Percentiles rank a stretch among this genome's conserved stretches.
Evolutionary conservation across 768 basidiomycete genomes (phyloP).

Genomic region (Wakefieldia striispora): DNA sequence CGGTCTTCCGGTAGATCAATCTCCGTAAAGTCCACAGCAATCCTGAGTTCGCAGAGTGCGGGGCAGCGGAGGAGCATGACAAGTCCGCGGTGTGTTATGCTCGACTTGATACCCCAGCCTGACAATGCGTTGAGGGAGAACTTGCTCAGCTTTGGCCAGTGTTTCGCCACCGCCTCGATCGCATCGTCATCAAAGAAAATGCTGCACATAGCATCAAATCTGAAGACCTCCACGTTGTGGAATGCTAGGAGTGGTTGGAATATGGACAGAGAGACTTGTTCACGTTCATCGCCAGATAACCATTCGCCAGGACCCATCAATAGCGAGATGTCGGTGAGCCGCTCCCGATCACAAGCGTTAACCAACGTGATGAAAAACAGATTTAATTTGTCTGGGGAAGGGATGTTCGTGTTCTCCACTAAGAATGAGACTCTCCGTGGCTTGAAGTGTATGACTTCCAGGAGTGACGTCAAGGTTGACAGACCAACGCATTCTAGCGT

Average conservation of each 20-base stretch:
- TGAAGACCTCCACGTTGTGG: constrained; percentile 8
- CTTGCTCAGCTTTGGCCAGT: constrained; percentile 17
- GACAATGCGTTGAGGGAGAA: constrained; percentile 17
- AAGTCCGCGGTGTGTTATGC: constrained; percentile 22
- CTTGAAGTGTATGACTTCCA: constrained; percentile 16
- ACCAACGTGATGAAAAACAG: constrained; percentile 20
- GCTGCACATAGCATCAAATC: constrained; percentile 19
- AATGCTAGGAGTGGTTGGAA: constrained; percentile 20
- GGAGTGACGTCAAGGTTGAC: constrained; percentile 17
- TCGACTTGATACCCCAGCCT: constrained; percentile 18
- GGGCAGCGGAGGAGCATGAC: constrained; percentile 19
- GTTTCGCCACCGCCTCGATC: constrained; percentile 15
- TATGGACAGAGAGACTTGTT: constrained; percentile 12
- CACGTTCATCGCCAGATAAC: not conserved
- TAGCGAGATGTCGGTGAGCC: constrained; percentile 9
- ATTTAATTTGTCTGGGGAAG: constrained; percentile 16
- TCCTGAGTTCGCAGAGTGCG: constrained; percentile 7
- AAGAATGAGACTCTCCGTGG: constrained; percentile 16
- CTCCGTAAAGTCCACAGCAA: constrained; percentile 22
- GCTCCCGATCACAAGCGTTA: constrained; percentile 8
- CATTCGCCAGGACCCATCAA: not conserved
- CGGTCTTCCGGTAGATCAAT: constrained; percentile 10
- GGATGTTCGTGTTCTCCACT: constrained; percentile 1
- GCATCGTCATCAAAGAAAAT: constrained; percentile 19
- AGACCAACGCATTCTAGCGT: constrained; percentile 6